phyloP scores from a whole-genome alignment of 306 rosid species.

The Erythrophleum fordii region DNA sequence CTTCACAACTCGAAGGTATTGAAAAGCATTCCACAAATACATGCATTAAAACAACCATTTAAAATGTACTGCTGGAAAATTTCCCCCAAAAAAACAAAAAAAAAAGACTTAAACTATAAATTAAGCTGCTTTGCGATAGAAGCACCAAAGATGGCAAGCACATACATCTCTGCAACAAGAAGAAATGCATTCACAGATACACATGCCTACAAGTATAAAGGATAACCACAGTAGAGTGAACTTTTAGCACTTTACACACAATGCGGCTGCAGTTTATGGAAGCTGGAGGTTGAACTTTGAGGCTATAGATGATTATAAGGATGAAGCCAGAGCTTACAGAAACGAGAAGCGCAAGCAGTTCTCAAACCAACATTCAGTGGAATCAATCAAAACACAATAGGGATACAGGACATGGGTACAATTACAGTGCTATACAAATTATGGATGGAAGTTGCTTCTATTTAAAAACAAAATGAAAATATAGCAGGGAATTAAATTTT shows the following conservation, averaged over 20 bases:
- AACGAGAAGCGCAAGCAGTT: not conserved
- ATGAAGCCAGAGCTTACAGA: not conserved
- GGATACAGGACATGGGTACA: not conserved
- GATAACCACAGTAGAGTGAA: not conserved
- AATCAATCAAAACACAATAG: not conserved
- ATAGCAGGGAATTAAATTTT: not conserved
- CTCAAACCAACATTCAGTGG: not conserved
- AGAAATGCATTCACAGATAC: not conserved
- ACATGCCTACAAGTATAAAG: not conserved
- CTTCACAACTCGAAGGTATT: too few relatives aligned
- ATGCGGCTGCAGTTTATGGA: constrained; percentile 1
- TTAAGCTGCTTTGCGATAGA: not conserved
- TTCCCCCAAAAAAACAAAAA: not conserved
- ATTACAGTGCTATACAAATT: not conserved
- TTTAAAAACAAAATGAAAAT: not conserved
- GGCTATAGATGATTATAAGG: not conserved
- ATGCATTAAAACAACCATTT: too few relatives aligned
- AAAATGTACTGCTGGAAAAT: too few relatives aligned
- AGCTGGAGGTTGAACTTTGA: not conserved
- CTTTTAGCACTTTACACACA: not conserved
- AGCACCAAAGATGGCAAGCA: not conserved
- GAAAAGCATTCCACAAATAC: too few relatives aligned
- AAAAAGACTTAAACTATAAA: not conserved
- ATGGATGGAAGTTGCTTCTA: not conserved
- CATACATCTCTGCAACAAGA: not conserved